These are phyloP conservation scores for Phytopythium boreale DNA, from an alignment of 352 stramenopile species.

Conservation along the genomic window DNA sequence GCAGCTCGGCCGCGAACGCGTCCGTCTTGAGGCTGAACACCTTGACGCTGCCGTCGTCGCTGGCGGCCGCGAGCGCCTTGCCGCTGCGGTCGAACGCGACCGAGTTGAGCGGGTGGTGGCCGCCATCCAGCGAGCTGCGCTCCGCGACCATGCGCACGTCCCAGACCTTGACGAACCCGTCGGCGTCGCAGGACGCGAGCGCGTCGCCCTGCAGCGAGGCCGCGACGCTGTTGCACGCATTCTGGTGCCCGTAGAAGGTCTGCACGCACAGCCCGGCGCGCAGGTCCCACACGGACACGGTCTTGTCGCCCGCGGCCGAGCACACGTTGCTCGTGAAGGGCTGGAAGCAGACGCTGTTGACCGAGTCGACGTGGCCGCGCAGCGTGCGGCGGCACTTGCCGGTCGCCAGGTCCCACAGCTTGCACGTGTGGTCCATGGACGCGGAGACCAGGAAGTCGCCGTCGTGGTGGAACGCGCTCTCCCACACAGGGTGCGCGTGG, in stretches of 20 bases:
- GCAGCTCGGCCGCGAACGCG: constrained; percentile 67
- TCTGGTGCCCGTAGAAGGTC: constrained; percentile 95
- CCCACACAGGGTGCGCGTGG: constrained; percentile 93
- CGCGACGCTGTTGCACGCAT: constrained; percentile 90
- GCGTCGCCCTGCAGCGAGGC: constrained; percentile 87
- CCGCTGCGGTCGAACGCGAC: constrained; percentile 90
- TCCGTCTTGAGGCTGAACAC: constrained; percentile 83
- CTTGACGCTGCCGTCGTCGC: constrained; percentile 90
- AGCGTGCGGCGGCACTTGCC: constrained; percentile 91
- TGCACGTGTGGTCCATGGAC: constrained; percentile 94
- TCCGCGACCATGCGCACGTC: constrained; percentile 95
- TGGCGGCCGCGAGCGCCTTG: constrained; percentile 78
- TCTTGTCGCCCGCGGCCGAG: constrained; percentile 94
- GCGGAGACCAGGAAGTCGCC: constrained; percentile 91
- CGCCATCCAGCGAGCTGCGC: constrained; percentile 78
- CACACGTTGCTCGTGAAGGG: constrained; percentile 92
- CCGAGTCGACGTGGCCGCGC: constrained; percentile 92
- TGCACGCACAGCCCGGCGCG: constrained; percentile 89
- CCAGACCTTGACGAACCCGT: constrained; percentile 94
- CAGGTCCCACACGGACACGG: constrained; percentile 94
- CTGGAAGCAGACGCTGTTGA: constrained; percentile 93
- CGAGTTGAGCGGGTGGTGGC: constrained; percentile 89
- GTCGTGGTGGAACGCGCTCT: constrained; percentile 91
- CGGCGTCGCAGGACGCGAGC: constrained; percentile 91
- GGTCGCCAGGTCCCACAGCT: constrained; percentile 91